These are phyloP conservation scores for Alternaria consortialis DNA, from an alignment of 2,329 filamentous ascomycete genomes.

Conservation along the genomic window DNA sequence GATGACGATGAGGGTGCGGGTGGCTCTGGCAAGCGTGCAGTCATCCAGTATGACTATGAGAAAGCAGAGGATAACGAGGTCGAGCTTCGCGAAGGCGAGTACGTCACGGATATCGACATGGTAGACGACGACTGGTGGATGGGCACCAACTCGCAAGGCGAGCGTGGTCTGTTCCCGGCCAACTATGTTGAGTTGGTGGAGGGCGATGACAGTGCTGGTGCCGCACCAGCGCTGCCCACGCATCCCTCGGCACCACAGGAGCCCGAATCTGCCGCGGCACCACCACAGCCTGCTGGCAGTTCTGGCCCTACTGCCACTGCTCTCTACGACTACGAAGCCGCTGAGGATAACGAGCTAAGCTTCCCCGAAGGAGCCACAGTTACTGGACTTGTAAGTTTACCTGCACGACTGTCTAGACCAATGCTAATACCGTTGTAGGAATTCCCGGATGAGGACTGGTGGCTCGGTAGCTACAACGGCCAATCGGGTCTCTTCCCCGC, in stretches of 20 bases:
- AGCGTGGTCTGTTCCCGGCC: slow-evolving; percentile 91
- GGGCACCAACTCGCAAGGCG: slow-evolving; percentile 84
- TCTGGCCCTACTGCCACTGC: slow-evolving; percentile 78
- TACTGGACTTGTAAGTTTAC: slow-evolving; percentile 72
- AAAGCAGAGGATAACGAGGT: slow-evolving; percentile 98
- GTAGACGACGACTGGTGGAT: slow-evolving; percentile 99
- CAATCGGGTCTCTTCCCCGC: slow-evolving; percentile 80
- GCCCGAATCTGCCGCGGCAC: slow-evolving; percentile 41
- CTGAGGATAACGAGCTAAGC: slow-evolving; percentile 86
- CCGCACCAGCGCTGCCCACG: slow-evolving; percentile 50
- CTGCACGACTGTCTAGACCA: not conserved
- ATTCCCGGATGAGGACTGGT: slow-evolving; percentile 99
- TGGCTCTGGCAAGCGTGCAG: slow-evolving; percentile 71
- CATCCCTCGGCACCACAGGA: slow-evolving; percentile 53
- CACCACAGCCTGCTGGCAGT: slow-evolving; percentile 49
- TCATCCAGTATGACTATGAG: slow-evolving; percentile 94
- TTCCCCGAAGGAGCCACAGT: slow-evolving; percentile 92
- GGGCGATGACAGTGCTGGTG: slow-evolving; percentile 53
- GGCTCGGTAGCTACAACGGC: slow-evolving; percentile 87
- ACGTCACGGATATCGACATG: slow-evolving; percentile 92
- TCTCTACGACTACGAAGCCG: slow-evolving; percentile 94
- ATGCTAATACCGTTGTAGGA: slow-evolving; percentile 64
- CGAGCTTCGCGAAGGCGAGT: slow-evolving; percentile 86
- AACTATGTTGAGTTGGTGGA: slow-evolving; percentile 93
- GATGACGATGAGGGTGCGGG: slow-evolving; percentile 39